Percentiles rank a stretch among this genome's conserved stretches.
Conservation (phyloP, 208 protist species). For the Leptomonas seymouri region DNA sequence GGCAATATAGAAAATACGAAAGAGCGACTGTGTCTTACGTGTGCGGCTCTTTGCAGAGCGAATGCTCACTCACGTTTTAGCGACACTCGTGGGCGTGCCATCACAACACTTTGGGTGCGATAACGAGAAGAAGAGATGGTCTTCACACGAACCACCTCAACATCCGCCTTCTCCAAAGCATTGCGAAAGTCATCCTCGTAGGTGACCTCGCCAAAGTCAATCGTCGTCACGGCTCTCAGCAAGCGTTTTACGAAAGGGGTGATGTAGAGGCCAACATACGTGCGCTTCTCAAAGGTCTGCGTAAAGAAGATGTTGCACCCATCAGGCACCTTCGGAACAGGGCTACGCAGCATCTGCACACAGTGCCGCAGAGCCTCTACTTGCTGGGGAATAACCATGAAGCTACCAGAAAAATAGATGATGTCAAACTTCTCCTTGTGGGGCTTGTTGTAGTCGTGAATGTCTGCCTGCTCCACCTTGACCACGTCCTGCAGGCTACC, state of each 20-base stretch:
- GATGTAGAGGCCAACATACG: constrained; percentile 57
- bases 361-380: constrained; percentile 60
- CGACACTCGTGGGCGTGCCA: constrained; percentile 52
- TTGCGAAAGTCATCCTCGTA: constrained; percentile 75
- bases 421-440: constrained; percentile 60
- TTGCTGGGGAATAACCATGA: constrained; percentile 75
- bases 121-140: constrained; percentile 50
- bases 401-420: constrained; percentile 84
- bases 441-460: constrained; percentile 67
- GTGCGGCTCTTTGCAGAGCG: no score
- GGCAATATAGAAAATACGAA: background rate
- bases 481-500: constrained; percentile 46
- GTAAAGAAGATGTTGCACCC: constrained; percentile 78
- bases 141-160: constrained; percentile 59
- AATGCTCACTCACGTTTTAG: constrained; percentile 7
- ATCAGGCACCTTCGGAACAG: constrained; percentile 41
- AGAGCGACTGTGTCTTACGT: background rate
- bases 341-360: constrained; percentile 63
- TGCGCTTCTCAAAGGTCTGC: constrained; percentile 75
- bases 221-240: constrained; percentile 62
- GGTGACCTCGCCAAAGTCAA: constrained; percentile 88
- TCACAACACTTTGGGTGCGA: constrained; percentile 60
- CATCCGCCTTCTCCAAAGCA: constrained; percentile 45
- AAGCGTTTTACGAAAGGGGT: constrained; percentile 62
- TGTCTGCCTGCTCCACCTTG: constrained; percentile 54